phyloP scores from a whole-genome alignment of 768 basidiomycete genomes.

The Hygrophoropsis aurantiaca region DNA sequence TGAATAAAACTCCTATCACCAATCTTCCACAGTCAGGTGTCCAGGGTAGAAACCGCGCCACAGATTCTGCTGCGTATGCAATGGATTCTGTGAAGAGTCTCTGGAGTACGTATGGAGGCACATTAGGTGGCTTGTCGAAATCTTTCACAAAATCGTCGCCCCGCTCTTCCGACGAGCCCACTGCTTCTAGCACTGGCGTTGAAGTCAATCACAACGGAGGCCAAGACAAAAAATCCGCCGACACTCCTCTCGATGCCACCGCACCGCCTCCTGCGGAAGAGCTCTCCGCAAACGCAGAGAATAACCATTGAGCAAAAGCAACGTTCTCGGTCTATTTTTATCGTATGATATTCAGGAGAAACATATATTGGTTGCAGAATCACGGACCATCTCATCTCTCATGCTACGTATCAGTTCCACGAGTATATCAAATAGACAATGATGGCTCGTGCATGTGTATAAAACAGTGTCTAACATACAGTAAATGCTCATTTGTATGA shows the following conservation, averaged over 20 bases:
- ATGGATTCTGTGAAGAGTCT: constrained; percentile 35
- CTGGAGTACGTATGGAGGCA: constrained; percentile 40
- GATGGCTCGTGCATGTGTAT: neutral
- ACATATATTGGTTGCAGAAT: too few relatives aligned
- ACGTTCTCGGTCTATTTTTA: neutral
- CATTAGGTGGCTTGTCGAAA: constrained; percentile 33
- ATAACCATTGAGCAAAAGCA: constrained; percentile 1
- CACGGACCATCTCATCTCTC: neutral
- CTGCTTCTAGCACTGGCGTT: constrained; percentile 1
- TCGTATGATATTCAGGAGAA: neutral
- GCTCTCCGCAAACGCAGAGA: neutral
- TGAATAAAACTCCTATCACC: constrained; percentile 40
- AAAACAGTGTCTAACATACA: constrained; percentile 1
- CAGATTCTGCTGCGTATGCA: constrained; percentile 17
- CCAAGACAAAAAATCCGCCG: neutral
- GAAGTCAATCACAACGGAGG: constrained; percentile 6
- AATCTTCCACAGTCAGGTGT: constrained; percentile 22
- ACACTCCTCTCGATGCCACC: neutral
- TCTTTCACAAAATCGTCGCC: neutral
- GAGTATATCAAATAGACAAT: neutral
- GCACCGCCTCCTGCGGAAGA: neutral
- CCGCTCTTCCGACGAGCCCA: constrained; percentile 11
- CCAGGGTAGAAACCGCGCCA: constrained; percentile 17
- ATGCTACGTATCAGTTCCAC: neutral
- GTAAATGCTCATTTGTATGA: constrained; percentile 1